Base-by-base conservation (phyloP, 208 protist species). In the Porcisia deanei region DNA sequence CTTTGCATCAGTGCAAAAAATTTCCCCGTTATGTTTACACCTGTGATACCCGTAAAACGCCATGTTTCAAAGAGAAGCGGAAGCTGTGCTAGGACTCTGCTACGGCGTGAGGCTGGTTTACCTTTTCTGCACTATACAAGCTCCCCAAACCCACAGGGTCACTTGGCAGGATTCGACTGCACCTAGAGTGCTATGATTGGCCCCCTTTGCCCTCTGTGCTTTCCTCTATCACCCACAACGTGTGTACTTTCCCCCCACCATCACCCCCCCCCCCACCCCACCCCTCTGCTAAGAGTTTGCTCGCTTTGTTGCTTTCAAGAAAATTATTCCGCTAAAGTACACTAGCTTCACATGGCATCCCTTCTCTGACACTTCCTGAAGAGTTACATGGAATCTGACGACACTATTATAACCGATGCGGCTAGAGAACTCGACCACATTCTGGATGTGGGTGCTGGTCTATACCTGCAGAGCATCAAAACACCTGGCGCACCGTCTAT, bases 371-470 rank as follows among this genome's bases (percentile, higher is more conserved):
- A 39, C 10, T 18, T 49, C 45, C 61, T 43, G 61, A 30, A 45
- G 34, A 47, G 5, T 1, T 34, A 47, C 25, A 70, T 70, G 65
- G 47, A 52, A 70, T 57, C 41, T 1, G 47, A 39, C 37, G n/a
- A 55, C 30, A 55, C 41, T 25, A 41, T 70, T 70, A 41, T 55
- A 3, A 14, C n/a, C 0, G 14, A 77, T 14, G 71, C 77, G 22
- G 71, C 71, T 41, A 43, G 39, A 6, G 52, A 81, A 10, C 63
- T 81, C 8, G 59, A 75, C n/a, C 9, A 37, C 1, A 60, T 78
- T 18, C 41, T 80, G 10, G 14, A 60, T 10, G 22, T 14, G 6
- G 76, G 61, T 3, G 52, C 59, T 0, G 4, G 0, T 1, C 22
- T 80, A 14, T 75, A 49, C 25, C 2, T 71, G 1, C 37, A 71